Evolutionary conservation across 177 flowering plant species (phyloP).

Genomic region (Vitis hybrid): DNA sequence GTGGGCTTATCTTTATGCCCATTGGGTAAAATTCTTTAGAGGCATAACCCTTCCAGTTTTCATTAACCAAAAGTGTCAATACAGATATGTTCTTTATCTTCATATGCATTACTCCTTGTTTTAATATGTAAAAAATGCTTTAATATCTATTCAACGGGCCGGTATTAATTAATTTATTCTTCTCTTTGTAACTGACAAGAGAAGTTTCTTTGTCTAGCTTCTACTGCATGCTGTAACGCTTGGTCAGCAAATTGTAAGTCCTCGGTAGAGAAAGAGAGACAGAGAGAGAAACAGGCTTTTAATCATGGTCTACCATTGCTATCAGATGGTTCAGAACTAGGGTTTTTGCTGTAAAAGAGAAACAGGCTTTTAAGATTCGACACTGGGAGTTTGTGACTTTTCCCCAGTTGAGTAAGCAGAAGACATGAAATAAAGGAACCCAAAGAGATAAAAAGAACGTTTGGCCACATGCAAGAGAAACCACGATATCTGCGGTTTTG

Average conservation of each 20-base stretch:
- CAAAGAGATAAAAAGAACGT: neutral
- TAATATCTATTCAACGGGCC: neutral
- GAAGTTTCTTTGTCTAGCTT: constrained; percentile 2
- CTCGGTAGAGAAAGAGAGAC: constrained; percentile 1
- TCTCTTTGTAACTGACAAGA: constrained; percentile 3
- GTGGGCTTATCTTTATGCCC: too few species aligned
- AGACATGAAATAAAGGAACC: neutral
- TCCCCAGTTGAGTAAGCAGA: constrained; percentile 4
- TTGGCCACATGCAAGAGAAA: constrained; percentile 10
- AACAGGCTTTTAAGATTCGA: constrained; percentile 4
- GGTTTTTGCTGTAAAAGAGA: constrained; percentile 8
- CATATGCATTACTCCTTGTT: too few species aligned
- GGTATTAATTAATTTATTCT: neutral
- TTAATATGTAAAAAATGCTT: neutral
- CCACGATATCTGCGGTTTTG: neutral
- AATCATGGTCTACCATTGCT: neutral
- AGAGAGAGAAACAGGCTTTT: neutral
- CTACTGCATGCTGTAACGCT: constrained; percentile 1
- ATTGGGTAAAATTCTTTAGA: too few species aligned
- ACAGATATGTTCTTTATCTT: too few species aligned
- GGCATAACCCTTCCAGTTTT: neutral
- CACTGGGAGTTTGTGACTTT: constrained; percentile 1
- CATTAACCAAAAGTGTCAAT: neutral
- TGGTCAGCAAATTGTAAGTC: constrained; percentile 8
- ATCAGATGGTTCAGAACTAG: constrained; percentile 8